Base-by-base conservation (phyloP, 371 early-diverging fungal genomes). In the Capillidium heterosporum region DNA sequence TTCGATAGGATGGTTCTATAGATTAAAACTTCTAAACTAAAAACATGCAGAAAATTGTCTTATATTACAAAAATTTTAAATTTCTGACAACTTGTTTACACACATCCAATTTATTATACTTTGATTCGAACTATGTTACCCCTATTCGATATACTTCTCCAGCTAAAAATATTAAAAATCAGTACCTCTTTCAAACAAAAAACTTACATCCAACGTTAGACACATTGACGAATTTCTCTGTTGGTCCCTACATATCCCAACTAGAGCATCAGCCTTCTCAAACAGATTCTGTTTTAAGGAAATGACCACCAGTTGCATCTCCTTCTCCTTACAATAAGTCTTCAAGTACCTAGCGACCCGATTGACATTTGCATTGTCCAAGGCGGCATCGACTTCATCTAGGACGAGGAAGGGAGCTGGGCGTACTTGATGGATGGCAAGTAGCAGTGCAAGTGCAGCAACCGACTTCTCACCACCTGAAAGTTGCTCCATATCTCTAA, bases 401-500 rank as follows among this genome's bases (percentile, higher is more conserved):
- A 99, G 75, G 3, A 99, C 90, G 78, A 99, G 98, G 77, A 99
- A 99, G 1, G 99, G 98, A 8, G 99, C 83, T 15, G 96, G 97
- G 40, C 83, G 84, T 71, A 80, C 94, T 32, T 77, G n/a, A 31
- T 28, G 32, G 61, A 99, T 84, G 35, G 99, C 96, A 73, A 99
- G 94, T 60, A 99, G 75, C 48, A 99, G 72, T 13, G 98, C 93
- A 24, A 99, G 69, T 1, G 95, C 92, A 0, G 98, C 98, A 26
- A 99, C 89, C 15, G 98, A 96, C 77, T 95, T 98, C 72, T 99
- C 99, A 60, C 99, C 99, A 26, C 99, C 99, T 35, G 95, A 94
- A 8, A 99, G 74, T 61, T 91, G 87, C 52, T 94, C 94, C 91
- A 98, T 98, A 67, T 99, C 99, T 54, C 94, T 75, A 77, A 98